Base-by-base conservation (phyloP, 164 flowering plant genomes). In the Platanus orientalis region DNA sequence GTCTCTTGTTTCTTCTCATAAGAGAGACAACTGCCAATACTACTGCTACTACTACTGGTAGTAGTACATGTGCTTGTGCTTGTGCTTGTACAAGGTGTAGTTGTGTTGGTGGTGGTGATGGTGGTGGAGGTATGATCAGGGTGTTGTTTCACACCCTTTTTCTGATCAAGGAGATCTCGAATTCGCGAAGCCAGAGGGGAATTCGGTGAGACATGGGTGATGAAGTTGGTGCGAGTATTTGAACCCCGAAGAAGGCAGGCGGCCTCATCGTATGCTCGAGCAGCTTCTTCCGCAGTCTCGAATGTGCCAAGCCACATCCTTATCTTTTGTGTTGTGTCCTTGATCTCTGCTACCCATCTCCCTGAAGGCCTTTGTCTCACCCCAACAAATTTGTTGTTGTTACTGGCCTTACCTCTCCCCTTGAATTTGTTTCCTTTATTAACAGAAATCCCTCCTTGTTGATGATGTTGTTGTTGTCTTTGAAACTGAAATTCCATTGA, bases 271-370 rank as follows among this genome's bases (percentile, higher is more conserved):
- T 89, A 89, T 16, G 96, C 96, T 44, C 83, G 69, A 7, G 92
- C 96, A 27, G 96, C 96, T 65, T 83, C 95, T 70, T 84, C 95
- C 0, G 95, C 91, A 0, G 90, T 89, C 73, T 89, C 90, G 44
- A 80, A 89, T 6, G 96, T 89, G 30, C 96, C 96, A 1, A 89
- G 83, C 96, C 96, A 89, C 90, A 89, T 84, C 75, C 96, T 77
- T 27, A 89, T 89, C 83, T 87, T 89, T 54, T 87, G 86, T 29
- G 88, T 89, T 34, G 96, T 87, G 81, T 85, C 89, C 57, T 89
- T 89, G 71, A 89, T 89, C 73, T 89, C 96, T 25, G 96, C 96
- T 3, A 89, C 89, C 96, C 96, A 89, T 81, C 85, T 82, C 48
- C 96, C 96, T 1, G 92, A 87, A 16, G 96, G 92, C 70, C 96